A percentile compares a stretch with the other conserved stretches of the same genome.
These are phyloP conservation scores for Cladophialophora exuberans DNA, from an alignment of 2,329 filamentous ascomycete species.

Conservation along the genomic window DNA sequence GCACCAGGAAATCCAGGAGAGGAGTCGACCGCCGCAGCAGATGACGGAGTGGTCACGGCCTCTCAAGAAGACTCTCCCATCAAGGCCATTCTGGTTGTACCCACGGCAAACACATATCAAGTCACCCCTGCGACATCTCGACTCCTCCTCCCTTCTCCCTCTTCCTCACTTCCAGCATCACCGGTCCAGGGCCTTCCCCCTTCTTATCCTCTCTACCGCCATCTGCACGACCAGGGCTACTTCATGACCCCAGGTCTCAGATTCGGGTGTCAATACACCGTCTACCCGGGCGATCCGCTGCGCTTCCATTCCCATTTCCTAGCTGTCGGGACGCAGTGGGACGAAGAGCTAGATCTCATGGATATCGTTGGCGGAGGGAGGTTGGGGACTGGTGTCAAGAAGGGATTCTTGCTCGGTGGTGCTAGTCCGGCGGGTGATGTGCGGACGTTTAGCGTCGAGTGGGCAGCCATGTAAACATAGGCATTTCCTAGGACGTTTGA, in stretches of 20 bases:
- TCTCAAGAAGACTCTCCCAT: conserved; percentile 3
- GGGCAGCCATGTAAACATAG: conserved; percentile 94
- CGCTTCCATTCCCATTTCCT: conserved; percentile 96
- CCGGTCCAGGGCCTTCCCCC: conserved; percentile 43
- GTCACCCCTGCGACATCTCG: conserved; percentile 57
- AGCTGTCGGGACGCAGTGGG: conserved; percentile 81
- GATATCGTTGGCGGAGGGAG: conserved; percentile 85
- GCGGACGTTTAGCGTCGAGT: conserved; percentile 84
- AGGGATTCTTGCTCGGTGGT: conserved; percentile 86
- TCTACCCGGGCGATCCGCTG: conserved; percentile 92
- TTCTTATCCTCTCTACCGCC: conserved; percentile 76
- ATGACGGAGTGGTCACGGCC: conserved; percentile 1
- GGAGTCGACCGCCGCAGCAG: neutral
- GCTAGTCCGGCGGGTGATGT: conserved; percentile 45
- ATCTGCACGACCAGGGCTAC: conserved; percentile 78
- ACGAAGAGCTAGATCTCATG: conserved; percentile 81
- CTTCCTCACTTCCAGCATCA: conserved; percentile 28
- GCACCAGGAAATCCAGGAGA: conserved; percentile 22
- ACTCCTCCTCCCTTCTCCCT: conserved; percentile 46
- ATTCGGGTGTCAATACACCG: conserved; percentile 91
- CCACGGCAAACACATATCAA: conserved; percentile 23
- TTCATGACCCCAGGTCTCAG: conserved; percentile 90
- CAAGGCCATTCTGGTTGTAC: conserved; percentile 1
- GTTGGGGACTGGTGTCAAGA: conserved; percentile 93
- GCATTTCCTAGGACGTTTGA: neutral